Base-by-base conservation (phyloP, 495 filamentous ascomycete species). In the Oidiodendron maius region DNA sequence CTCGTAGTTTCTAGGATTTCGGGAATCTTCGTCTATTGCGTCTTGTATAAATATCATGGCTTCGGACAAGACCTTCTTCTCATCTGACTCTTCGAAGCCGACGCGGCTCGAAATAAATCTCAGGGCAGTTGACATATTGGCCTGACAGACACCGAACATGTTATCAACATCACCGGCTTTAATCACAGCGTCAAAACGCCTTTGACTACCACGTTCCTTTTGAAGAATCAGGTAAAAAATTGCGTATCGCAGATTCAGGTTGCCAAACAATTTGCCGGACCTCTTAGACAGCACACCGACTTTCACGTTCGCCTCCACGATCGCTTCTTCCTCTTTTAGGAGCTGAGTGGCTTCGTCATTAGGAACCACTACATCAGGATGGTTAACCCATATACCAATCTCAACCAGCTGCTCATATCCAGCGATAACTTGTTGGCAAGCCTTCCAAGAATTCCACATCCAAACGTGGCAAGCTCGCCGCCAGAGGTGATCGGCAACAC, bases 171-270 rank as follows among this genome's bases (percentile, higher is more conserved):
- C n/a, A n/a, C n/a, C n/a, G n/a, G n/a, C n/a, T n/a, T n/a, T n/a
- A n/a, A n/a, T n/a, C n/a, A n/a, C n/a, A n/a, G n/a, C n/a, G n/a
- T n/a, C n/a, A n/a, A n/a, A n/a, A n/a, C n/a, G n/a, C n/a, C n/a
- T n/a, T n/a, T 18, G 41, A n/a, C 23, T 25, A 28, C 41, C 41
- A 44, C 4, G 18, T 28, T 44, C 41, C 22, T 44, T 28, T 18
- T 44, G 9, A 44, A 26, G 23, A 25, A 44, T 26, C 6, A 26
- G 41, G 20, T 44, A 28, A 6, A 25, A 44, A 26, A 28, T 44
- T 44, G 41, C 41, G 20, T 44, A 44, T 28, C 41, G 20, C 41
- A 44, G 20, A 30, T 6, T 44, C 22, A 44, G 6, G 41, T 44
- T 44, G 20, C 41, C 41, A 30, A 3, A 44, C 20, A 44, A 44